Evolutionary conservation across 257 asterid genomes (phyloP), one percentile per base, ranked within the genome.

Genomic region (Forsythia viridissima): DNA sequence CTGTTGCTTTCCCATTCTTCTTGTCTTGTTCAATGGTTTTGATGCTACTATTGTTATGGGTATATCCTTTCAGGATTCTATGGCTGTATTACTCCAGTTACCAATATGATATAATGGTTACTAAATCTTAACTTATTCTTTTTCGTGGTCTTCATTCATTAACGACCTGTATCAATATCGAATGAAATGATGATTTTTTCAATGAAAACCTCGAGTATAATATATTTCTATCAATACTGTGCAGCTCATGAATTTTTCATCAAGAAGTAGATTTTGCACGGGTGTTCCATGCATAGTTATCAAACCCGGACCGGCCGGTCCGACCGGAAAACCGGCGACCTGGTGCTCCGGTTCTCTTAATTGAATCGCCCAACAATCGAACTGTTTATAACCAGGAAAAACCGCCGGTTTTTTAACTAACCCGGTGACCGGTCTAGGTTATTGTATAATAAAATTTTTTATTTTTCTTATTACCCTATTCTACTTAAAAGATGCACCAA

Each of bases 1-100:
- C 74, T 73, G 77, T 77, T 82, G 38, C 75, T 74, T 73, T 38
- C 39, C 82, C 46, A 30, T 73, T 48, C 37, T 65, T 78, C 75
- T 71, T 40, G 57, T 78, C 18, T 4, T 24, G 61, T 76, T 52
- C 43, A 72, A 39, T 77, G 37, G 12, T 30, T 67, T 42, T 67
- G 44, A 20, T 57, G 52, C 72, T 55, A 30, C 40, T 55, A 30
- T 68, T 37, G 21, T 66, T 55, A n/a, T 74, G 73, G 41, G 37
- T 43, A 52, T 65, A 52, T 42, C 59, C 65, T 73, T 48, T 48
- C 61, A 57, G 34, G 75, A 57, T 11, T 6, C n/a, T 34, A 20
- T 76, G 34, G 43, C 73, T 52, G 36, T 65, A 9, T 76, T 34
- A 21, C 36, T 51, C 74, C 21, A 30, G 55, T 52, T 73, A 39